Percentiles rank a stretch among this genome's conserved stretches.
Conservation (phyloP, 2,329 filamentous ascomycete species). For the Verticillium dahliae region DNA sequence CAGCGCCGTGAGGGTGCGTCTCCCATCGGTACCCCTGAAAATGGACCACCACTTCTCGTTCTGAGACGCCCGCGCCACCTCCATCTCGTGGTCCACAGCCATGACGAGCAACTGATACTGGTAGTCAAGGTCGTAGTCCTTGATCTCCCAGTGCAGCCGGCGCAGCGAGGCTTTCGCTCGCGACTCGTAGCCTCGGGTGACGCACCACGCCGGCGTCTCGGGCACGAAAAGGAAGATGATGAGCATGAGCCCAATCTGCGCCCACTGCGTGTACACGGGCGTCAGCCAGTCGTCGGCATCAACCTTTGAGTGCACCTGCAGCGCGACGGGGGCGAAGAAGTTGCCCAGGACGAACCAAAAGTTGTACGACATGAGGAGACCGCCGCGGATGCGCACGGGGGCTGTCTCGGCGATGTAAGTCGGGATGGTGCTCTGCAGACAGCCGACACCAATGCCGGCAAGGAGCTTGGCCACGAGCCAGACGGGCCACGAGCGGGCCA, state of each 20-base stretch:
- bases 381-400: conserved; percentile 31
- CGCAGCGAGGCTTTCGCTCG: conserved; percentile 13
- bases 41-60: conserved; percentile 20
- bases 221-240: conserved; percentile 30
- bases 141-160: conserved; percentile 16
- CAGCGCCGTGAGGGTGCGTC: conserved; percentile 20
- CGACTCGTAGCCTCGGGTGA: conserved; percentile 14
- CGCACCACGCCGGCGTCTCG: conserved; percentile 33
- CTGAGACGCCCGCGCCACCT: conserved; percentile 4
- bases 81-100: conserved; percentile 17
- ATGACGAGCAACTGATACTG: conserved; percentile 17
- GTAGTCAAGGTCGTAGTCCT: conserved; percentile 20
- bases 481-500: conserved; percentile 28
- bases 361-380: conserved; percentile 30
- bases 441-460: conserved; percentile 31
- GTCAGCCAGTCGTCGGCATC: conserved; percentile 27
- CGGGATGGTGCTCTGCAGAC: conserved; percentile 32
- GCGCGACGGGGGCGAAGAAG: conserved; percentile 33
- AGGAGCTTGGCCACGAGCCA: conserved; percentile 30
- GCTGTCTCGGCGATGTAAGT: conserved; percentile 34
- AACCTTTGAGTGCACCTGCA: conserved; percentile 23
- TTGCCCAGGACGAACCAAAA: conserved; percentile 37
- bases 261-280: conserved; percentile 38
- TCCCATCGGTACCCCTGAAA: conserved; percentile 21
- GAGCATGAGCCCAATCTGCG: conserved; percentile 31